phyloP scores from a whole-genome alignment of 257 asterid genomes.

The Dorcoceras hygrometricum region DNA sequence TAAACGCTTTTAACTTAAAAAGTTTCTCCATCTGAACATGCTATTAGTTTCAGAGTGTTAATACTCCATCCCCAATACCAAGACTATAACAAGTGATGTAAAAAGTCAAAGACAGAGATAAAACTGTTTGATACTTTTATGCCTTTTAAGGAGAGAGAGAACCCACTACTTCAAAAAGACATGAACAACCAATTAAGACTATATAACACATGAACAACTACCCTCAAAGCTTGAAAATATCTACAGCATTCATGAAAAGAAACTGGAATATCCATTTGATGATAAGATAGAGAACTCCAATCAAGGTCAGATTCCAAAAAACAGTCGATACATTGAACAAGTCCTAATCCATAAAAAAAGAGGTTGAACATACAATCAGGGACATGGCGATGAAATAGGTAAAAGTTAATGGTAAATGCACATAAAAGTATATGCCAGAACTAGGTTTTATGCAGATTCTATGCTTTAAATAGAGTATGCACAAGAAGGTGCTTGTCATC shows the following conservation, averaged over 20 bases:
- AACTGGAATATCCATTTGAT: background rate
- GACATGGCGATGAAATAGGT: background rate
- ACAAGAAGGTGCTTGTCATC: background rate
- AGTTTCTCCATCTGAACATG: background rate
- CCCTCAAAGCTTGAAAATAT: background rate
- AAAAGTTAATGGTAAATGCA: background rate
- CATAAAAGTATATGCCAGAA: background rate
- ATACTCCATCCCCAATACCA: background rate
- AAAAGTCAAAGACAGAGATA: background rate
- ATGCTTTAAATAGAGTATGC: background rate
- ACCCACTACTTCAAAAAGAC: background rate
- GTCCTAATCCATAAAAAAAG: slow-evolving; percentile 3
- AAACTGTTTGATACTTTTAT: background rate
- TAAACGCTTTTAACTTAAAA: background rate
- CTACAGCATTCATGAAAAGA: background rate
- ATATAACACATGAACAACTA: background rate
- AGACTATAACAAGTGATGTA: background rate
- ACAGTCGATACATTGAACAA: background rate
- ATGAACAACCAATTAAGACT: background rate
- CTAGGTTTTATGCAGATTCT: background rate
- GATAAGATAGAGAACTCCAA: background rate
- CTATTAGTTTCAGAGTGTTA: background rate
- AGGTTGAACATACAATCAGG: background rate
- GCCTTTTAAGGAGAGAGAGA: background rate
- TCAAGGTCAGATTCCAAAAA: background rate